Evolutionary conservation across 202 grass and related monocot species (phyloP).

Genomic region (Hordeum pubiflorum): DNA sequence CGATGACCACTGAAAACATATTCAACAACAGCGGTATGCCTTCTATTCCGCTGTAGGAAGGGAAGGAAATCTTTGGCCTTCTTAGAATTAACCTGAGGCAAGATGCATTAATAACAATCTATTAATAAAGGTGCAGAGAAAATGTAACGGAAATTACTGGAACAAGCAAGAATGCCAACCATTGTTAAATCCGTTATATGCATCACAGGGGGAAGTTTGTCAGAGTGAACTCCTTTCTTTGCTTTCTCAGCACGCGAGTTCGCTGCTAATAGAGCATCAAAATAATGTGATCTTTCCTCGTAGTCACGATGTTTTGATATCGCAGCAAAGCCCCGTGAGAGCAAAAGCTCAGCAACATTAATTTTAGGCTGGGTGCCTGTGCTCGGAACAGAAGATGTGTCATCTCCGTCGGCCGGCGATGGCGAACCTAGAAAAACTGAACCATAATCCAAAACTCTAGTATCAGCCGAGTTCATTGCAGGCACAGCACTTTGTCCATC

Average conservation of each 20-base stretch:
- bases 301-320: conserved; percentile 87
- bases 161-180: conserved; percentile 30
- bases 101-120: not conserved
- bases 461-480: conserved; percentile 34
- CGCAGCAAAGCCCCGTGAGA: conserved; percentile 68
- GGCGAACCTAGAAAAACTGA: conserved; percentile 68
- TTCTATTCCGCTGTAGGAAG: conserved; percentile 76
- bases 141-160: not conserved
- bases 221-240: conserved; percentile 88
- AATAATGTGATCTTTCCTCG: conserved; percentile 94
- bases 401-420: conserved; percentile 58
- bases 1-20: conserved; percentile 97
- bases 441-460: conserved; percentile 88
- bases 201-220: conserved; percentile 68
- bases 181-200: conserved; percentile 92
- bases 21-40: conserved; percentile 79
- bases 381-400: conserved; percentile 39
- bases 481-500: conserved; percentile 52
- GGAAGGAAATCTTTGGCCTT: conserved; percentile 96
- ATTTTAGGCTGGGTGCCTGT: conserved; percentile 38
- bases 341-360: conserved; percentile 85
- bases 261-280: conserved; percentile 82
- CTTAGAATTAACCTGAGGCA: conserved; percentile 58
- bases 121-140: not conserved
- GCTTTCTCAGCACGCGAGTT: conserved; percentile 82